These are phyloP conservation scores for Euphorbia tirucalli DNA, from an alignment of 345 rosid species.

Conservation along the genomic window DNA sequence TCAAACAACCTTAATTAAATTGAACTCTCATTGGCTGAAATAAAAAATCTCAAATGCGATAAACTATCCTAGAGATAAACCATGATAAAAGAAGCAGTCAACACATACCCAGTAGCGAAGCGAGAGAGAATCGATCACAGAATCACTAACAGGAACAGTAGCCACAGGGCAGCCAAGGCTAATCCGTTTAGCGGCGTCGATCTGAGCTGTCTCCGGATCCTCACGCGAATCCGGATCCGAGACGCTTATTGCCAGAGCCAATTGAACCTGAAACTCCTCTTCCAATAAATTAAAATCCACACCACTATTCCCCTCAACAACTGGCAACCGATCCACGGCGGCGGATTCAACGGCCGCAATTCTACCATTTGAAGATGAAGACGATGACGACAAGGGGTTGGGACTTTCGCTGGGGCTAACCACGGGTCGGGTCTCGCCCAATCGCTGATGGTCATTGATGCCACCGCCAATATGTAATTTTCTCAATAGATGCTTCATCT, in stretches of 20 bases:
- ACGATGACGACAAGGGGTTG: slow-evolving; percentile 20
- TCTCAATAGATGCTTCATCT: slow-evolving; percentile 84
- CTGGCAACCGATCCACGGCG: slow-evolving; percentile 41
- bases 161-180: slow-evolving; percentile 66
- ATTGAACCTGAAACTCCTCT: slow-evolving; percentile 91
- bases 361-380: slow-evolving; percentile 46
- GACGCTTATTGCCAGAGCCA: slow-evolving; percentile 93
- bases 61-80: no score
- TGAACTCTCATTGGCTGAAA: slow-evolving; percentile 16
- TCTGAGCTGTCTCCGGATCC: slow-evolving; percentile 86
- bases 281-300: slow-evolving; percentile 74
- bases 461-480: slow-evolving; percentile 93
- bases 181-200: slow-evolving; percentile 92
- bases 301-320: slow-evolving; percentile 5
- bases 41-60: neutral
- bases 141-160: slow-evolving; percentile 43
- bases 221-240: slow-evolving; percentile 67
- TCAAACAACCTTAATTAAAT: slow-evolving; percentile 16
- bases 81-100: neutral
- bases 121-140: slow-evolving; percentile 64
- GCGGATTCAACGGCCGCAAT: slow-evolving; percentile 48
- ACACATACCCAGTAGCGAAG: slow-evolving; percentile 79
- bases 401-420: slow-evolving; percentile 32
- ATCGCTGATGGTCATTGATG: slow-evolving; percentile 51
- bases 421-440: slow-evolving; percentile 33